These are phyloP conservation scores for Chrysosporium keratinophilum DNA, from an alignment of 2,329 filamentous ascomycete genomes.

Conservation along the genomic window DNA sequence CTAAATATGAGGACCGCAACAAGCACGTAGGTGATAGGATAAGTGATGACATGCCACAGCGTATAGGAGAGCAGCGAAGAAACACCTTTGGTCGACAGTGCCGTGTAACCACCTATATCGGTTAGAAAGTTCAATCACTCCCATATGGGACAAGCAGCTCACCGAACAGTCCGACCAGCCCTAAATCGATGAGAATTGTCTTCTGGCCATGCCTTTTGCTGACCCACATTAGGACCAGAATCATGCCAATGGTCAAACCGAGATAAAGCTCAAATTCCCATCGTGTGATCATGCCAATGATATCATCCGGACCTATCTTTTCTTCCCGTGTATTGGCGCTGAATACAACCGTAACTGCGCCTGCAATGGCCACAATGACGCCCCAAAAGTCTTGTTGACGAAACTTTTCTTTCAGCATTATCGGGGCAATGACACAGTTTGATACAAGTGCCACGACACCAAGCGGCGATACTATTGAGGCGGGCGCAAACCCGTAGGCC, in stretches of 20 bases:
- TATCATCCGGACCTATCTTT: slow-evolving; percentile 79
- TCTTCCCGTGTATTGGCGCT: slow-evolving; percentile 83
- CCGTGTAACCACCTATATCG: slow-evolving; percentile 75
- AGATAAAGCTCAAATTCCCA: slow-evolving; percentile 89
- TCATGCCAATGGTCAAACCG: slow-evolving; percentile 62
- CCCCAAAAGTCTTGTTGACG: slow-evolving; percentile 76
- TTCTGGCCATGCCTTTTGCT: slow-evolving; percentile 75
- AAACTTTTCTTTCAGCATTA: slow-evolving; percentile 86
- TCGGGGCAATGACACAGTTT: slow-evolving; percentile 91
- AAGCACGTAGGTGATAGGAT: slow-evolving; percentile 84
- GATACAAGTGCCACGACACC: slow-evolving; percentile 95
- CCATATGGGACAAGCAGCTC: slow-evolving; percentile 27
- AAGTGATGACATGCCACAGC: slow-evolving; percentile 77
- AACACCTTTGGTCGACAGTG: slow-evolving; percentile 88
- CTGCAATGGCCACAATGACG: slow-evolving; percentile 73
- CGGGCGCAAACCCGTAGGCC: slow-evolving; percentile 93
- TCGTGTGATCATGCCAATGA: slow-evolving; percentile 78
- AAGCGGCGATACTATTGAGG: slow-evolving; percentile 90
- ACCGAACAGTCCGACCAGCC: slow-evolving; percentile 89
- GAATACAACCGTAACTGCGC: slow-evolving; percentile 83
- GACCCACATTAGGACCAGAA: slow-evolving; percentile 65
- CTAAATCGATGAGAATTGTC: slow-evolving; percentile 83
- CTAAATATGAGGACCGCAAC: slow-evolving; percentile 67
- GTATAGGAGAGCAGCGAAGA: slow-evolving; percentile 90
- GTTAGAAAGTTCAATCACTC: background rate